phyloP scores from a whole-genome alignment of 768 basidiomycete species.

The Pisolithus microcarpus region DNA sequence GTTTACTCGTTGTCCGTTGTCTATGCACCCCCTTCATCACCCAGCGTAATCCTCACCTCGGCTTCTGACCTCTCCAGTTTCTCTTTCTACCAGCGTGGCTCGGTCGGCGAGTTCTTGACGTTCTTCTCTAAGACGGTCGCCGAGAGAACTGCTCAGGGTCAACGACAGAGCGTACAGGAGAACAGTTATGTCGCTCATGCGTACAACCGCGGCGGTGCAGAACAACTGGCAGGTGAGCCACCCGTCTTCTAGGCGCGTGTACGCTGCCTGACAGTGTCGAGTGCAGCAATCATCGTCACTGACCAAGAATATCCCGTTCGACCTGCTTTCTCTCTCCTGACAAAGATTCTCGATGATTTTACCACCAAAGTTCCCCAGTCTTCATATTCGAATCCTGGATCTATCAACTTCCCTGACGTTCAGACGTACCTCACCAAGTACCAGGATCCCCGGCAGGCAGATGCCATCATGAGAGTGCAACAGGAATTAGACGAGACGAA shows the following conservation, averaged over 20 bases:
- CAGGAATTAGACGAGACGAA: slow-evolving; percentile 98
- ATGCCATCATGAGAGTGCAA: slow-evolving; percentile 97
- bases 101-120: slow-evolving; percentile 84
- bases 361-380: slow-evolving; percentile 69
- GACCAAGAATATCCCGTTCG: slow-evolving; percentile 96
- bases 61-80: slow-evolving; percentile 83
- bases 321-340: slow-evolving; percentile 90
- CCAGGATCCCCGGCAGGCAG: slow-evolving; percentile 95
- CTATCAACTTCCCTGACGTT: slow-evolving; percentile 74
- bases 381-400: slow-evolving; percentile 53
- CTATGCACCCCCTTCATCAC: slow-evolving; percentile 55
- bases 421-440: slow-evolving; percentile 80
- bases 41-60: slow-evolving; percentile 55
- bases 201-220: slow-evolving; percentile 83
- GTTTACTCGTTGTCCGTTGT: slow-evolving; percentile 75
- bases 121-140: slow-evolving; percentile 93
- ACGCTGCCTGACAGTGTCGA: slow-evolving; percentile 5
- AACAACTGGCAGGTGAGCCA: slow-evolving; percentile 74
- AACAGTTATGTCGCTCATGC: slow-evolving; percentile 90
- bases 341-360: slow-evolving; percentile 92
- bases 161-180: slow-evolving; percentile 92
- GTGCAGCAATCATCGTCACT: slow-evolving; percentile 79
- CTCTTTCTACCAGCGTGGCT: slow-evolving; percentile 88
- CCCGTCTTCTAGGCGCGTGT: slow-evolving; percentile 5
- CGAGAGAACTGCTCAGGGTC: slow-evolving; percentile 79